A percentile compares a stretch with the other conserved stretches of the same genome.
phyloP scores from a whole-genome alignment of 2,329 filamentous ascomycete genomes.

The Diaporthe australafricana region DNA sequence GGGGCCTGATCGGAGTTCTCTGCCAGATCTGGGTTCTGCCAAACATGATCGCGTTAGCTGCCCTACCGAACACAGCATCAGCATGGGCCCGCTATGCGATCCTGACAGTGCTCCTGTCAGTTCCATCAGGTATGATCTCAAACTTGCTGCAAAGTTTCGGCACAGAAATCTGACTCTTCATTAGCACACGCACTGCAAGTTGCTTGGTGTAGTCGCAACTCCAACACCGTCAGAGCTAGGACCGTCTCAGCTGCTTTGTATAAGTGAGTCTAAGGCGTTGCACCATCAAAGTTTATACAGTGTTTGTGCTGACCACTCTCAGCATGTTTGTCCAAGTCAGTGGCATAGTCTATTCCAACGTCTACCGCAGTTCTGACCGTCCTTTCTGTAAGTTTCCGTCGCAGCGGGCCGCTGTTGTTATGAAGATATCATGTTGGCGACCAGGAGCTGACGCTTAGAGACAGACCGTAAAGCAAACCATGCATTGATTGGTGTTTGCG shows the following conservation, averaged over 20 bases:
- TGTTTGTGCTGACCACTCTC: not conserved
- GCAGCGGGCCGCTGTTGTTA: too few species aligned
- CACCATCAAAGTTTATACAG: too few species aligned
- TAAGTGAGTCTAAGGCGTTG: not conserved
- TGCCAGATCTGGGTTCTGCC: not conserved
- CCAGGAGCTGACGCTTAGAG: not conserved
- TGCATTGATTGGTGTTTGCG: constrained; percentile 48
- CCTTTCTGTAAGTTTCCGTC: constrained; percentile 41
- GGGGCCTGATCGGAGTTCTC: not conserved
- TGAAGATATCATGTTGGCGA: too few species aligned
- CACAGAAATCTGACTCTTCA: not conserved
- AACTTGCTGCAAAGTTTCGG: rapidly evolving
- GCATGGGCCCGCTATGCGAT: constrained; percentile 1
- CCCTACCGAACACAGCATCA: not conserved
- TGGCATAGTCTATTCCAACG: constrained; percentile 15
- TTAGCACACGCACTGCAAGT: constrained; percentile 5
- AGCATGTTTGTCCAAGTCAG: constrained; percentile 20
- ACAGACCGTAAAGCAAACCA: constrained; percentile 33
- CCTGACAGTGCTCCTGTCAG: not conserved
- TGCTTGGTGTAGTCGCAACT: constrained; percentile 16
- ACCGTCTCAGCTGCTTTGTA: constrained; percentile 8
- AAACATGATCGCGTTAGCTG: constrained; percentile 3
- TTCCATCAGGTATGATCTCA: not conserved
- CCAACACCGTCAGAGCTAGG: not conserved
- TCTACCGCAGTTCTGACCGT: constrained; percentile 11